phyloP scores from a whole-genome alignment of 2,329 filamentous ascomycete genomes.

The Knoxdaviesia proteae region DNA sequence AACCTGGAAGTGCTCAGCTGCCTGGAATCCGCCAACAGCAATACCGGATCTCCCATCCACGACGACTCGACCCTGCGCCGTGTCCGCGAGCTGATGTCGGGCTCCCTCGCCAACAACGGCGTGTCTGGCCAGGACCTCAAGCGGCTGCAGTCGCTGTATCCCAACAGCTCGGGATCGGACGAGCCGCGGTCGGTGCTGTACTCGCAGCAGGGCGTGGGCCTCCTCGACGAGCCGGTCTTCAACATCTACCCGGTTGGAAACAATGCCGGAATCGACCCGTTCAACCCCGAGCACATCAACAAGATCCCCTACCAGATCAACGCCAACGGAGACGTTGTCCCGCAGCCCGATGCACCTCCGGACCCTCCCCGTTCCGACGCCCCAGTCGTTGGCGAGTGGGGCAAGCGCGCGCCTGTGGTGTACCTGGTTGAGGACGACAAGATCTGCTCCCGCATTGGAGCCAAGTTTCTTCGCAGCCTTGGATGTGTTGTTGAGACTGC shows the following conservation, averaged over 20 bases:
- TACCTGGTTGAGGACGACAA: constrained; percentile 73
- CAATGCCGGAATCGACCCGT: constrained; percentile 82
- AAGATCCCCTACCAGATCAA: constrained; percentile 67
- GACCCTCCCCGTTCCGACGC: constrained; percentile 5
- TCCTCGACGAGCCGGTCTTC: too few relatives aligned
- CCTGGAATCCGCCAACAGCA: constrained; percentile 1
- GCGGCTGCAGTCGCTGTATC: not conserved
- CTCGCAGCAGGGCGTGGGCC: too few relatives aligned
- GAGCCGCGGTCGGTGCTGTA: too few relatives aligned
- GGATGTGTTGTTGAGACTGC: constrained; percentile 48
- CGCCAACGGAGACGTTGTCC: constrained; percentile 8
- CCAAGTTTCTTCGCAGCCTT: constrained; percentile 44
- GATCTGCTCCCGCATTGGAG: constrained; percentile 45
- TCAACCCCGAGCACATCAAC: constrained; percentile 82
- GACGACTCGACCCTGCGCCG: constrained; percentile 22
- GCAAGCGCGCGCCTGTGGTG: constrained; percentile 50
- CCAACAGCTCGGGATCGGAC: too few relatives aligned
- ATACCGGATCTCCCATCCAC: not conserved
- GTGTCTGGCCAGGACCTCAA: constrained; percentile 2
- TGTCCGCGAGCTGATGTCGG: constrained; percentile 17
- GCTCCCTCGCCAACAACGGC: not conserved
- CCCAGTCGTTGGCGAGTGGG: constrained; percentile 27
- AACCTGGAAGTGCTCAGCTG: constrained; percentile 36
- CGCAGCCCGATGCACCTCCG: not conserved
- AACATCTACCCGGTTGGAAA: constrained; percentile 73